These are phyloP conservation scores for Pharnaceum exiguum DNA, from an alignment of 148 eudicot genomes.

Conservation along the genomic window DNA sequence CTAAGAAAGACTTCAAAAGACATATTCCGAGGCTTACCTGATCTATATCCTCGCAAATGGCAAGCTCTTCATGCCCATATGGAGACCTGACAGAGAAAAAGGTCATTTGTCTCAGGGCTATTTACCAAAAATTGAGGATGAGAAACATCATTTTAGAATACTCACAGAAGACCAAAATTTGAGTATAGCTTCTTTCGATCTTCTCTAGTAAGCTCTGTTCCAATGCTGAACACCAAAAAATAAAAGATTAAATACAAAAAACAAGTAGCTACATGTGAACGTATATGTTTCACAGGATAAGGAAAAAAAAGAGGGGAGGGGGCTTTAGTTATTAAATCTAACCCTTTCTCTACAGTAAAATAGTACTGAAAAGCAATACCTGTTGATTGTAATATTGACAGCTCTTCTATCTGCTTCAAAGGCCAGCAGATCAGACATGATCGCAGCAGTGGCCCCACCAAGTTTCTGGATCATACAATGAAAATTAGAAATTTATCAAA, in stretches of 20 bases:
- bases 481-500: background rate
- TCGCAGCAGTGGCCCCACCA: slow-evolving; percentile 97
- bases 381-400: slow-evolving; percentile 93
- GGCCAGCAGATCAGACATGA: slow-evolving; percentile 95
- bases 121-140: background rate
- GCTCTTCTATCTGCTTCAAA: slow-evolving; percentile 99
- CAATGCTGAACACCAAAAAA: slow-evolving; percentile 56
- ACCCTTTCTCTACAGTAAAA: background rate
- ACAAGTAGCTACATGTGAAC: background rate
- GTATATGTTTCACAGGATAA: background rate
- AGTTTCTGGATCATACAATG: slow-evolving; percentile 54
- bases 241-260: background rate
- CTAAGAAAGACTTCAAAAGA: background rate
- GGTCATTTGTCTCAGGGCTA: background rate
- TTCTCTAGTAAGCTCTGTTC: slow-evolving; percentile 97
- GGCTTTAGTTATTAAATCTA: too few relatives aligned
- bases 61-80: slow-evolving; percentile 95
- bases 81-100: slow-evolving; percentile 57
- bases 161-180: slow-evolving; percentile 88
- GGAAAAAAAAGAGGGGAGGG: too few relatives aligned
- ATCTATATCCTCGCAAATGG: slow-evolving; percentile 90
- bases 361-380: slow-evolving; percentile 28
- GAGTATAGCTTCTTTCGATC: slow-evolving; percentile 92
- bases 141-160: slow-evolving; percentile 1
- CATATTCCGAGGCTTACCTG: slow-evolving; percentile 43